Evolutionary conservation across 2,329 filamentous ascomycete species (phyloP), one percentile per base, ranked within the genome.

Genomic region (Stemphylium lycopersici): DNA sequence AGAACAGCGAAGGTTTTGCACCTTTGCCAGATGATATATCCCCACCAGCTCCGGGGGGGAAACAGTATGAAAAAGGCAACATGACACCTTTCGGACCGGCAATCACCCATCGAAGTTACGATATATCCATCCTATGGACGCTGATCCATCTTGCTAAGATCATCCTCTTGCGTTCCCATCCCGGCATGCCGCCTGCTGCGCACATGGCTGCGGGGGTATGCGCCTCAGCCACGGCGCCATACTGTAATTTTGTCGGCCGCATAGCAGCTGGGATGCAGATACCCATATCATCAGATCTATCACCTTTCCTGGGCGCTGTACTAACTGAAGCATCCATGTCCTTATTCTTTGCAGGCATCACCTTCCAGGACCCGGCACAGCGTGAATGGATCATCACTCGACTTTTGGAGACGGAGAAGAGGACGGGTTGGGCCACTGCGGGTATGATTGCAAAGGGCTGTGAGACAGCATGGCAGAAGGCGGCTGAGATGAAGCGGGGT

Each of bases 351-450:
- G 89, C 92, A 1, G 93, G 85, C 3, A 85, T 98, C 10, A 80
- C 96, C 81, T 96, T 87, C 71, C 85, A 85, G 65, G 85, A 90
- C 55, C 73, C 85, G 4, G 78, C 76, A 0, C 92, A 98, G 67
- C 86, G 95, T 1, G 82, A 84, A 52, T 96, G 91, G 90, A 84
- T 89, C 0, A 83, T 97, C 59, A 81, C 83, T 31, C 86, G 89
- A 24, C 81, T 97, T 50, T 83, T 87, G 63, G 87, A 91, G 64
- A 87, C 96, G 34, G 85, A 89, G 2, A 85, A 87, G 1, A 80
- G 95, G 6, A 96, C 91, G 0, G 95, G 95, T 0, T 97, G 91
- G 90, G 89, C 91, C 66, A 91, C 89, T 1, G 90, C 91, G 1
- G 84, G 86, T 31, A 86, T 92, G 36, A 93, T 97, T 59, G 91